These are phyloP conservation scores for Penicillium crystallinum DNA, from an alignment of 495 filamentous ascomycete genomes.

Conservation along the genomic window DNA sequence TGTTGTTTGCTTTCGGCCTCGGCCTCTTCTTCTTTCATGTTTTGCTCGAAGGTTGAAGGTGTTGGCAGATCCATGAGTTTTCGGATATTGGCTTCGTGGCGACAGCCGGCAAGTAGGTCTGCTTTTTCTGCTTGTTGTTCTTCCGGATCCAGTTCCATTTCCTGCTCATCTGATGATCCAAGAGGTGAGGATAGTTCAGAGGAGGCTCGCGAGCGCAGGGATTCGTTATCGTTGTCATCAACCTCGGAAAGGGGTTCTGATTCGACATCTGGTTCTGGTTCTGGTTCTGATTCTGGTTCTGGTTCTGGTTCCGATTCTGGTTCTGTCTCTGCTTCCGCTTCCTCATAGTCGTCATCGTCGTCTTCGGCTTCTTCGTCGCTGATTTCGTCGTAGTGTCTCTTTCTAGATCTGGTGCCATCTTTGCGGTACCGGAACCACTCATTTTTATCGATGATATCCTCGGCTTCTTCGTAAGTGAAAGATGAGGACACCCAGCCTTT, in stretches of 20 bases:
- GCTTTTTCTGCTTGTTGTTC: conserved; percentile 50
- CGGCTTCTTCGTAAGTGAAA: conserved; percentile 49
- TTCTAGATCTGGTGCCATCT: conserved; percentile 1
- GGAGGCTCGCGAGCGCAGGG: neutral
- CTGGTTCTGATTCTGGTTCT: conserved; percentile 1
- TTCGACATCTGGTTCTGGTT: conserved; percentile 11
- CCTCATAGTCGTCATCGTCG: conserved; percentile 2
- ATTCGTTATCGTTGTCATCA: neutral
- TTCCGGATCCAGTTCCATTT: conserved; percentile 20
- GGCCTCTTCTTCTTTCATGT: conserved; percentile 13
- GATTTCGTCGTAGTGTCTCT: conserved; percentile 15
- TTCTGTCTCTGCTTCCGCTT: conserved; percentile 3
- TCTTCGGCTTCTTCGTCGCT: conserved; percentile 6
- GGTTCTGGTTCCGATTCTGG: neutral
- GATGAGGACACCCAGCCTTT: conserved; percentile 18
- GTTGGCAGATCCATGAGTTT: conserved; percentile 35
- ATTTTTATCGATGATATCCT: conserved; percentile 38
- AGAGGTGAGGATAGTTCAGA: conserved; percentile 6
- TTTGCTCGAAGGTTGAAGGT: conserved; percentile 9
- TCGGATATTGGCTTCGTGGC: conserved; percentile 57
- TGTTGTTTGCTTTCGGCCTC: conserved; percentile 7
- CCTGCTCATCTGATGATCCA: conserved; percentile 8
- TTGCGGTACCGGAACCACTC: conserved; percentile 12
- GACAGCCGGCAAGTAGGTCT: conserved; percentile 45
- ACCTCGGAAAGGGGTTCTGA: neutral